Evolutionary conservation across 2,329 filamentous ascomycete species (phyloP).

Genomic region (Talaromyces sp.): DNA sequence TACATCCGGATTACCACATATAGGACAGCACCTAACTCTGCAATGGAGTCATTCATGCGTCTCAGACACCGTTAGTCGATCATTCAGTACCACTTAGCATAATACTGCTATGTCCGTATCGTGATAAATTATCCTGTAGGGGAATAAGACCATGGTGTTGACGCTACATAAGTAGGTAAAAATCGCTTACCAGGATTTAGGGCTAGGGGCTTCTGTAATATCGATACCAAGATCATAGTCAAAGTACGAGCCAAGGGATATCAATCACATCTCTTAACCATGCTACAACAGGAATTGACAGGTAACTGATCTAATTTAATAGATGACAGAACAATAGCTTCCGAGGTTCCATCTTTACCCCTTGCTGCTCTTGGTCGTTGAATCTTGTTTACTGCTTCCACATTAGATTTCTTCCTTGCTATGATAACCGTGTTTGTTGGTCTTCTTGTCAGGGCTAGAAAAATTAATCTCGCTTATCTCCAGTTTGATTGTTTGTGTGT

Average conservation of each 20-base stretch:
- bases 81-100: neutral
- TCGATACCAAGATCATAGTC: neutral
- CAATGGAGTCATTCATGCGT: conserved; percentile 2
- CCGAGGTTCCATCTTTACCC: neutral
- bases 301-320: neutral
- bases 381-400: neutral
- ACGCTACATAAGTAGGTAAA: neutral
- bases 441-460: neutral
- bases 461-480: neutral
- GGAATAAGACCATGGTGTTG: neutral
- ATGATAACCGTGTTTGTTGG: neutral
- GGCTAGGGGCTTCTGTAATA: neutral
- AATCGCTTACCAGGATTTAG: conserved; percentile 3
- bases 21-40: neutral
- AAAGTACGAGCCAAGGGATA: neutral
- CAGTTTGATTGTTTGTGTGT: neutral
- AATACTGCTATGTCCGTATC: neutral
- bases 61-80: neutral
- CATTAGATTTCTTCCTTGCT: neutral
- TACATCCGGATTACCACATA: neutral
- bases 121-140: neutral
- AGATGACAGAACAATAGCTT: neutral
- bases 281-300: no score
- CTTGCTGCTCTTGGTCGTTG: neutral
- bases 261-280: neutral